Base-by-base conservation (phyloP, 2,329 filamentous ascomycete species). In the Penicillium concentricum region DNA sequence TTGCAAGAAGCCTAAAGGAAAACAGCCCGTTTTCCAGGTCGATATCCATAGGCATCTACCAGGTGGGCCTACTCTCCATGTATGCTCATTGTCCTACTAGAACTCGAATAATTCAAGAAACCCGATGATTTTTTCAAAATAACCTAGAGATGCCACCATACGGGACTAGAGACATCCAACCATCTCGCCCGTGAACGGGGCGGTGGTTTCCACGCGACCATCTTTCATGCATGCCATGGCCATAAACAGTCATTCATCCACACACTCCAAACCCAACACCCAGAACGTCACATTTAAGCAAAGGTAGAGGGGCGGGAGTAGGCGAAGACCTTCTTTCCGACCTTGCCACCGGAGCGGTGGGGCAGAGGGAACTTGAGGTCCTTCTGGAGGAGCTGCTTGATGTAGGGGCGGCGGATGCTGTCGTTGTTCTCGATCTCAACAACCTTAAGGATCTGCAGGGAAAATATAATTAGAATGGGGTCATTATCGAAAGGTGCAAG, bases 331-430 rank as follows among this genome's bases (percentile, higher is more conserved):
- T 96, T 96, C 85, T 89, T 90, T 84, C 83, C 87, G 78, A 85
- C 84, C 83, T 92, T 92, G 83, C 88, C 84, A 46, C 54, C 54
- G 76, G 92, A 82, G 76, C 95, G 94, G 87, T 99, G 94, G 78
- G 94, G 94, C 71, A 99, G 91, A 79, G 94, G 94, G 91, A 99
- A 99, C 82, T 89, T 91, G 81, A 99, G 90, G 81, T 87, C 79
- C 89, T 97, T 97, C 81, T 85, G 82, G 78, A 96, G 82, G 79
- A 99, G 91, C 84, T 99, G 94, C 87, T 92, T 95, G 86, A 99
- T 96, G 88, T 99, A 99, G 69, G 94, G 93, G 80, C 94, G 91
- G 85, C 93, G 94, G 84, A 99, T 84, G 78, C 94, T 91, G 70
- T 92, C 91, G 75, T 81, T 84, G 87, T 96, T 96, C 85, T 96